phyloP scores from a whole-genome alignment of 768 basidiomycete species.

The Mycena rosella region DNA sequence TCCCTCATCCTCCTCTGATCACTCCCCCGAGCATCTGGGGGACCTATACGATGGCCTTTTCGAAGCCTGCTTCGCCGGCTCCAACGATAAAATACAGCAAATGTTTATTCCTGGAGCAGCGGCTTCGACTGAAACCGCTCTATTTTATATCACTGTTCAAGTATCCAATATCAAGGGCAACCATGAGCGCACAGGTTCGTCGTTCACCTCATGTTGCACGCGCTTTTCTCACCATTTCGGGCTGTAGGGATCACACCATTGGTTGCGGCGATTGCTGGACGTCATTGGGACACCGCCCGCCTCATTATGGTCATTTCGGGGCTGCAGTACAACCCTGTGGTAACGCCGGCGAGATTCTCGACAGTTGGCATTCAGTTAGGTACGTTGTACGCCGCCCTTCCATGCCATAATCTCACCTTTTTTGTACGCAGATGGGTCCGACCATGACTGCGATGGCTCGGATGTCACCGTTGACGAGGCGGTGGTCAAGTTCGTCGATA shows the following conservation, averaged over 20 bases:
- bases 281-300: constrained; percentile 70
- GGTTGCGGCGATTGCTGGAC: constrained; percentile 59
- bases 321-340: constrained; percentile 62
- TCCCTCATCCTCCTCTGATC: too few relatives aligned
- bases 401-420: too few relatives aligned
- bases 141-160: too few relatives aligned
- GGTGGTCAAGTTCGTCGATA: constrained; percentile 61
- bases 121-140: constrained; percentile 41
- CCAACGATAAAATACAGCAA: constrained; percentile 61
- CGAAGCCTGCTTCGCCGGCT: constrained; percentile 66
- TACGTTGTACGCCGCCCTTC: too few relatives aligned
- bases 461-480: constrained; percentile 52
- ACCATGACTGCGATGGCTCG: constrained; percentile 54
- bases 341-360: constrained; percentile 37
- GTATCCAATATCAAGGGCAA: too few relatives aligned
- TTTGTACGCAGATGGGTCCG: constrained; percentile 29
- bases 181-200: too few relatives aligned
- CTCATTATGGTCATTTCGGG: constrained; percentile 66
- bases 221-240: background rate
- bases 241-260: constrained; percentile 61
- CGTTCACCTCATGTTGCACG: too few relatives aligned
- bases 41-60: constrained; percentile 64
- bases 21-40: background rate
- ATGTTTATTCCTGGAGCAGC: constrained; percentile 55
- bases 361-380: too few relatives aligned